Evolutionary conservation across 345 rosid genomes (phyloP).

Genomic region (Cochlearia excelsa): DNA sequence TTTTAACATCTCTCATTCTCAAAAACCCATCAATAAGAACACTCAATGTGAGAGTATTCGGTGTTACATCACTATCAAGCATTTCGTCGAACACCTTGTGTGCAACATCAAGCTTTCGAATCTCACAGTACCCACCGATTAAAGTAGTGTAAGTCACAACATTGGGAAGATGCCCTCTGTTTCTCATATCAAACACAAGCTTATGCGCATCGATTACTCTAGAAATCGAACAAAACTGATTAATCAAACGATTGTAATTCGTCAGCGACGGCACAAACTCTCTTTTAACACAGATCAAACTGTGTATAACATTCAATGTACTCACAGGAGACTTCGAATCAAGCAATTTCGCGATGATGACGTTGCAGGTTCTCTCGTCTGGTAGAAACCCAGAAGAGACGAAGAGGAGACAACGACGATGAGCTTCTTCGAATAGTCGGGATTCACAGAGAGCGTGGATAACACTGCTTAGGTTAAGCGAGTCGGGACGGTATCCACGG

Average conservation of each 20-base stretch:
- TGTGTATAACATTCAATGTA: conserved; percentile 42
- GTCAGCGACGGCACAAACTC: conserved; percentile 65
- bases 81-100: conserved; percentile 71
- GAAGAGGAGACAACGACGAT: conserved; percentile 45
- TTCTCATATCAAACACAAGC: conserved; percentile 56
- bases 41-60: conserved; percentile 63
- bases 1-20: conserved; percentile 43
- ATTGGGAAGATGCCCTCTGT: conserved; percentile 57
- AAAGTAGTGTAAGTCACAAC: conserved; percentile 72
- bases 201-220: conserved; percentile 52
- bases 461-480: conserved; percentile 65
- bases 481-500: conserved; percentile 51
- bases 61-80: conserved; percentile 42
- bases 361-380: conserved; percentile 71
- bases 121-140: conserved; percentile 50
- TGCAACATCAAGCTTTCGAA: conserved; percentile 45
- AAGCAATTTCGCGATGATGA: conserved; percentile 63
- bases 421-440: conserved; percentile 62
- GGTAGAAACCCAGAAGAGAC: conserved; percentile 51
- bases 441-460: conserved; percentile 69
- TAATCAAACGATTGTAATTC: conserved; percentile 70
- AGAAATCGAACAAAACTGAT: conserved; percentile 51
- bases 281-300: conserved; percentile 49
- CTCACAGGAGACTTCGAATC: conserved; percentile 49
- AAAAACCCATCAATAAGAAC: conserved; percentile 60